Conservation (phyloP, 108 stramenopile genomes). For the Schizochytrium sp. region DNA sequence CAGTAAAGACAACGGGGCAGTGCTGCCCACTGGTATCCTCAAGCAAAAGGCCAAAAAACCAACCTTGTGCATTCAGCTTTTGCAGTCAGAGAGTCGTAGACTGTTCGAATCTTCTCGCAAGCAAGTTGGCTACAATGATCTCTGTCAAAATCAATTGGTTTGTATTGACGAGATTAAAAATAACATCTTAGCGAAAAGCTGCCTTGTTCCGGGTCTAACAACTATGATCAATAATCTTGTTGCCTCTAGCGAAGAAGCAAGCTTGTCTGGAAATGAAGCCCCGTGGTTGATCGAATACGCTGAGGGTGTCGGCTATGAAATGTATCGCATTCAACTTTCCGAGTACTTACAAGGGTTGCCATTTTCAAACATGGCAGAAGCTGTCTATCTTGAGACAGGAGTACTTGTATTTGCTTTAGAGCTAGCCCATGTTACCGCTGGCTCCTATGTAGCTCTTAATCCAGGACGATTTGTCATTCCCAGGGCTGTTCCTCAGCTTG, state of each 20-base stretch:
- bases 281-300: constrained; percentile 55
- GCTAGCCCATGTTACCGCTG: neutral
- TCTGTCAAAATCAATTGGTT: constrained; percentile 24
- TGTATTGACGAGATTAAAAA: constrained; percentile 56
- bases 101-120: constrained; percentile 50
- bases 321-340: constrained; percentile 51
- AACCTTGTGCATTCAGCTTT: constrained; percentile 49
- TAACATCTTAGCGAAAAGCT: constrained; percentile 58
- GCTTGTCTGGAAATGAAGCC: constrained; percentile 9
- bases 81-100: constrained; percentile 53
- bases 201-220: constrained; percentile 46
- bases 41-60: neutral
- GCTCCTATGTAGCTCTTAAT: neutral
- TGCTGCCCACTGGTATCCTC: neutral
- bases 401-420: constrained; percentile 60
- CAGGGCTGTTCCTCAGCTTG: neutral
- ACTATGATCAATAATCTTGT: constrained; percentile 63
- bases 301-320: constrained; percentile 55
- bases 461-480: constrained; percentile 43
- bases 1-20: neutral
- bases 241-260: constrained; percentile 61
- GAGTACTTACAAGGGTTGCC: constrained; percentile 1
- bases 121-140: neutral
- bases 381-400: constrained; percentile 8
- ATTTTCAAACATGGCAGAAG: neutral